Conservation (phyloP, 2,329 filamentous ascomycete species). For the Fusarium mundagurra region DNA sequence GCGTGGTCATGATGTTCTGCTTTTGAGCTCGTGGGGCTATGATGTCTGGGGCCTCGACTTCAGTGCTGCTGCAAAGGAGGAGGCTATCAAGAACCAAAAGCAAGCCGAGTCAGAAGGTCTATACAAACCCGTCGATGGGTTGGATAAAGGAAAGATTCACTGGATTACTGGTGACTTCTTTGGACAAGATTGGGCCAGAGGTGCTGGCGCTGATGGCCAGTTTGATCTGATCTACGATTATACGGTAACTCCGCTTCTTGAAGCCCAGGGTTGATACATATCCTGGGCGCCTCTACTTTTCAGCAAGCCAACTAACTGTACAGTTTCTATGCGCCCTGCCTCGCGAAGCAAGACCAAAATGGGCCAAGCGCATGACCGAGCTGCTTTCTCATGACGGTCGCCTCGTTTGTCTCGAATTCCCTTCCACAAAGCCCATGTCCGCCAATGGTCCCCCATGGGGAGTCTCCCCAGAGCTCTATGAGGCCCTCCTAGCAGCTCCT, state of each 20-base stretch:
- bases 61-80: slow-evolving; percentile 58
- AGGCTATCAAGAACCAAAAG: slow-evolving; percentile 57
- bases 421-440: slow-evolving; percentile 73
- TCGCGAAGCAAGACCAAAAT: slow-evolving; percentile 60
- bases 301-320: slow-evolving; percentile 22
- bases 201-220: slow-evolving; percentile 52
- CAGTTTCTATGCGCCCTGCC: slow-evolving; percentile 72
- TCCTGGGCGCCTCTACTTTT: not conserved
- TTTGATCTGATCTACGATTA: slow-evolving; percentile 77
- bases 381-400: slow-evolving; percentile 61
- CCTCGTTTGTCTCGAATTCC: slow-evolving; percentile 79
- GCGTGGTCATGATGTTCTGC: slow-evolving; percentile 80
- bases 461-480: slow-evolving; percentile 74
- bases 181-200: slow-evolving; percentile 63
- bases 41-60: slow-evolving; percentile 81
- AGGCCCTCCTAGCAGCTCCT: slow-evolving; percentile 75
- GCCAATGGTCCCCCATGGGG: slow-evolving; percentile 79
- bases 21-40: slow-evolving; percentile 79
- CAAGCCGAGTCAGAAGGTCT: slow-evolving; percentile 52
- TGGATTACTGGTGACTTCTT: slow-evolving; percentile 76
- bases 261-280: not conserved
- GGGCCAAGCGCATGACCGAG: slow-evolving; percentile 62
- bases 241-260: slow-evolving; percentile 55
- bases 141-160: slow-evolving; percentile 59
- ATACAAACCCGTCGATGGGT: slow-evolving; percentile 53